These are phyloP conservation scores for Coriolopsis trogii DNA, from an alignment of 1,284 basidiomycete genomes.

Conservation along the genomic window DNA sequence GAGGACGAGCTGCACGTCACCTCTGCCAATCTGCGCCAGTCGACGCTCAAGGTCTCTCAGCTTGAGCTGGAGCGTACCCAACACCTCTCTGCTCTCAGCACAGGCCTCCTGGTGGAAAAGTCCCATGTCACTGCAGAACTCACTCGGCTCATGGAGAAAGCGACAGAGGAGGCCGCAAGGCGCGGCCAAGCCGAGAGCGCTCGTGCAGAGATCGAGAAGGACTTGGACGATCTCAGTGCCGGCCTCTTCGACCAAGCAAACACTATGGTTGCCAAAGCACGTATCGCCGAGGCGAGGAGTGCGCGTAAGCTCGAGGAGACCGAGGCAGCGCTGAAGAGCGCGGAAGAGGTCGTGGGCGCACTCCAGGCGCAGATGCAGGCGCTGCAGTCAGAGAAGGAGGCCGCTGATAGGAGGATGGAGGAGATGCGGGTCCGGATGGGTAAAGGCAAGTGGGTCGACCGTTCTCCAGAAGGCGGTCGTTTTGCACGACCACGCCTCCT, in stretches of 20 bases:
- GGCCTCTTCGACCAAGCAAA: slow-evolving; percentile 88
- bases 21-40: slow-evolving; percentile 56
- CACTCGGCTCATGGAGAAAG: slow-evolving; percentile 90
- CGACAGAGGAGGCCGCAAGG: slow-evolving; percentile 91
- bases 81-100: slow-evolving; percentile 80
- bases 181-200: slow-evolving; percentile 90
- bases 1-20: slow-evolving; percentile 87
- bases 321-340: slow-evolving; percentile 79
- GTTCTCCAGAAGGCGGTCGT: slow-evolving; percentile 20
- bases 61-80: slow-evolving; percentile 78
- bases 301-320: slow-evolving; percentile 84
- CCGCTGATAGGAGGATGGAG: slow-evolving; percentile 51
- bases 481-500: slow-evolving; percentile 48
- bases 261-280: slow-evolving; percentile 92
- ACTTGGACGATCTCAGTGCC: slow-evolving; percentile 93
- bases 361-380: slow-evolving; percentile 88
- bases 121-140: slow-evolving; percentile 90
- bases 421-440: slow-evolving; percentile 57
- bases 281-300: slow-evolving; percentile 73
- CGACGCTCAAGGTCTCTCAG: slow-evolving; percentile 65
- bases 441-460: slow-evolving; percentile 70
- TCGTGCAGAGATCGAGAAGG: slow-evolving; percentile 81
- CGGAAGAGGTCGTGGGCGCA: slow-evolving; percentile 83
- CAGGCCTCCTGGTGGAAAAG: slow-evolving; percentile 92
- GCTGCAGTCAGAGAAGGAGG: slow-evolving; percentile 65